Evolutionary conservation across 179 eudicot species (phyloP).

Genomic region (Spergularia azorica): DNA sequence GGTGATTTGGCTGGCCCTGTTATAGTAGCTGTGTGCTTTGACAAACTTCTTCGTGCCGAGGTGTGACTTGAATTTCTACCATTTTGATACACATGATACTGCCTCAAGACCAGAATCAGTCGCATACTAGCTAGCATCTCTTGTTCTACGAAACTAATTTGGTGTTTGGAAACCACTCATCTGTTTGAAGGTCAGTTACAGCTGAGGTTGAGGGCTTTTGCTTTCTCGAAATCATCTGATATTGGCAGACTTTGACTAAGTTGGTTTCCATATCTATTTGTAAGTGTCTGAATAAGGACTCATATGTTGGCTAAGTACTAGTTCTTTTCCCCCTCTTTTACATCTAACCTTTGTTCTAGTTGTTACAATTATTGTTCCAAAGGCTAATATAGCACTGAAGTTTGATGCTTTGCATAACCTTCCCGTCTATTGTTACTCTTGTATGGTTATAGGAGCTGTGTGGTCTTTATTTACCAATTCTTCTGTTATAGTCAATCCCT

Average conservation of each 20-base stretch:
- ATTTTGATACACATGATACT: slow-evolving; percentile 3
- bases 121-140: slow-evolving; percentile 9
- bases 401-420: neutral
- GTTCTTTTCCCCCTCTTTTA: neutral
- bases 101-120: slow-evolving; percentile 13
- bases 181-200: slow-evolving; percentile 22
- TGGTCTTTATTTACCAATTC: neutral
- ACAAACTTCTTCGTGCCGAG: slow-evolving; percentile 47
- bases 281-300: neutral
- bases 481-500: neutral
- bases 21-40: slow-evolving; percentile 57
- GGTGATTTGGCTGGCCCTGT: slow-evolving; percentile 88
- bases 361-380: neutral
- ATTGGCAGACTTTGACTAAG: slow-evolving; percentile 7
- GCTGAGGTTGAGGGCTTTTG: neutral
- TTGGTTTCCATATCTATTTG: neutral
- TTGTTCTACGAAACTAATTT: neutral
- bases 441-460: neutral
- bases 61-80: slow-evolving; percentile 23
- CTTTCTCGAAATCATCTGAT: neutral
- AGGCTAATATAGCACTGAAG: neutral
- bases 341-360: neutral
- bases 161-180: neutral
- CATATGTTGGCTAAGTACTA: neutral
- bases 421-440: neutral